Conservation (phyloP, 257 asterid species). For the Mentha longifolia region DNA sequence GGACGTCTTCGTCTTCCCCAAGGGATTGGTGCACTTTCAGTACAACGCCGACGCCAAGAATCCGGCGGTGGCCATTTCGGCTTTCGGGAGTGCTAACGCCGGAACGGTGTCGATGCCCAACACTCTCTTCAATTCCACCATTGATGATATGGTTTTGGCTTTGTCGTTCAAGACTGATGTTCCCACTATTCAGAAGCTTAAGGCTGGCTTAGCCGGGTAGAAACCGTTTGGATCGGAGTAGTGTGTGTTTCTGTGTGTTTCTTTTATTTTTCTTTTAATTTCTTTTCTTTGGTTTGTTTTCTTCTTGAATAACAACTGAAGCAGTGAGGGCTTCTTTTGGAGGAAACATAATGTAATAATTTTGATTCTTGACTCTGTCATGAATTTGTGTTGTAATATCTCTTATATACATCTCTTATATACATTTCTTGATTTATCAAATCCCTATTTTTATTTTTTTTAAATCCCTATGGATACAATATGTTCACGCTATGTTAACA, state of each 20-base stretch:
- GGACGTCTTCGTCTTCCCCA: slow-evolving; percentile 52
- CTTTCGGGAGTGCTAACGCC: slow-evolving; percentile 58
- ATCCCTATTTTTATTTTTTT: too few relatives aligned
- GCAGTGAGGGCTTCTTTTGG: neutral
- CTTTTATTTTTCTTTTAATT: too few relatives aligned
- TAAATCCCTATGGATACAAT: neutral
- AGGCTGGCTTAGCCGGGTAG: slow-evolving; percentile 47
- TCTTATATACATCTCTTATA: too few relatives aligned
- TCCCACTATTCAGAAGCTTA: slow-evolving; percentile 54
- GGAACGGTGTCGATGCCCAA: slow-evolving; percentile 57
- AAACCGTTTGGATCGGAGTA: neutral
- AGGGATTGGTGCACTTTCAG: slow-evolving; percentile 59
- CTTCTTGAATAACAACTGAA: neutral
- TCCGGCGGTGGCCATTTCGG: slow-evolving; percentile 54
- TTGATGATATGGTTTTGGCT: slow-evolving; percentile 49
- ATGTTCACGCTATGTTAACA: too few relatives aligned
- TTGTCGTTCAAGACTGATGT: slow-evolving; percentile 58
- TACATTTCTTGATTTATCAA: neutral
- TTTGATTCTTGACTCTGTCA: neutral
- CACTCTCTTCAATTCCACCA: slow-evolving; percentile 44
- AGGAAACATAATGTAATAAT: neutral
- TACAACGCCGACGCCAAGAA: slow-evolving; percentile 46
- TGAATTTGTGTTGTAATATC: neutral
- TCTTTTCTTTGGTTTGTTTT: neutral
- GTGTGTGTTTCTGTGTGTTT: slow-evolving; percentile 2